Base-by-base conservation (phyloP, 1,284 basidiomycete genomes). In the Rhodotorula sp. region DNA sequence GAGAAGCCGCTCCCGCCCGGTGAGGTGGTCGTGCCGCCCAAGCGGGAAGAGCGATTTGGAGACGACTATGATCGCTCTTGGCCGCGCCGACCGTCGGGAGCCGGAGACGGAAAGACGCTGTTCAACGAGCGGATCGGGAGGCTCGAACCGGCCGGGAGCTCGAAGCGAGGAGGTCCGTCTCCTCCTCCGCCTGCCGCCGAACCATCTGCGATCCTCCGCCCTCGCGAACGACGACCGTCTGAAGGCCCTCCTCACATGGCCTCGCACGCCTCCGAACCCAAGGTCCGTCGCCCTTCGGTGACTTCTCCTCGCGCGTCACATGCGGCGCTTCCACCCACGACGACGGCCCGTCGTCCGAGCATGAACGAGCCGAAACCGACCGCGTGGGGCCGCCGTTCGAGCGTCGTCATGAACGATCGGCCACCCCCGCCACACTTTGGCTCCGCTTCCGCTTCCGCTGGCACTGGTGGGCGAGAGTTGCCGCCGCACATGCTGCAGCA, bases 51-150 rank as follows among this genome's bases (percentile, higher is more conserved):
- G 60, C 84, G 91, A 38, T 91, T 92, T 80, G 86, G 85, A 12
- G 92, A 95, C 76, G 93, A 97, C 80, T 94, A 91, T 79, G 93
- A 95, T 82, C 87, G 93, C 69, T 93, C 91, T 77, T 95, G 93
- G 60, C 65, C 70, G 34, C 63, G 54, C 60, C 69, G 64, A 34
- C 69, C 62, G 4, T 56, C 61, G 57, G 26, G 23, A 16, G 26
- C 45, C 19, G 49, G 23, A 69, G 84, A 82, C 68, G 82, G 47
- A 10, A 83, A 71, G 85, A 86, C 63, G 79, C 82, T 49, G 78
- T 82, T 73, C 81, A 80, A 74, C 83, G 80, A 74, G 80, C 82
- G 71, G 8, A 62, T 76, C 10, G 76, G 74, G 49, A 69, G 68
- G 34, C 71, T 77, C 47, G 77, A 78, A 63, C 73, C 66, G n/a